Base-by-base conservation (phyloP, 23 red algal genomes). In the Gracilaria vermiculophylla region DNA sequence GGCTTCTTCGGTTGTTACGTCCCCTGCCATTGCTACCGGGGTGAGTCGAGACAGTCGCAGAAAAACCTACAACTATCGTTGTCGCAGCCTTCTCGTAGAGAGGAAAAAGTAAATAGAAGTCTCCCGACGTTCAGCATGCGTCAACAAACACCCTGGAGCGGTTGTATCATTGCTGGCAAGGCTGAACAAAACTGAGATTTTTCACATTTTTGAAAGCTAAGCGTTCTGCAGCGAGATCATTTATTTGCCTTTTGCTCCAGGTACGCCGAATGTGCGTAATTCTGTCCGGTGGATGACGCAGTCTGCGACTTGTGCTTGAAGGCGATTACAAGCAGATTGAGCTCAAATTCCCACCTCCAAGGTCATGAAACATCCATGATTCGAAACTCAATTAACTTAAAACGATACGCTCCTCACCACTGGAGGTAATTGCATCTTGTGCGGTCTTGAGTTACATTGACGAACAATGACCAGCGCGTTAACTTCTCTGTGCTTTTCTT, bases 1-100 rank as follows among this genome's bases (percentile, higher is more conserved):
- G 36, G 72, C 72, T 88, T 88, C 84, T 34, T 88, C 84, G 47
- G 21, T 48, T 15, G 39, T 71, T 20, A 85, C 81, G 47, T 53
- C 57, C 23, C 39, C 44, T 5, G 75, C 25, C 75, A 79, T 79
- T 14, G 9, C 43, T 48, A 2, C 5, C 28, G 31, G 39, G 0
- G 41, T 47, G 6, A 47, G 43, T 47, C 12, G 6, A 47, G 12
- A 12, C 43, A 47, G 43, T 47, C 43, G 43, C 43, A 5, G 43
- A 47, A 12, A 47, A 47, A 47, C n/a, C n/a, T n/a, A n/a, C n/a
- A n/a, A n/a, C n/a, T n/a, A n/a, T n/a, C n/a, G n/a, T n/a, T n/a
- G n/a, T n/a, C n/a, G n/a, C n/a, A n/a, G n/a, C n/a, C n/a, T n/a
- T n/a, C n/a, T n/a, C n/a, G n/a, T n/a, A n/a, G n/a, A n/a, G n/a